Base-by-base conservation (phyloP, 2,329 filamentous ascomycete genomes). In the Sporothrix brunneoviolacea region DNA sequence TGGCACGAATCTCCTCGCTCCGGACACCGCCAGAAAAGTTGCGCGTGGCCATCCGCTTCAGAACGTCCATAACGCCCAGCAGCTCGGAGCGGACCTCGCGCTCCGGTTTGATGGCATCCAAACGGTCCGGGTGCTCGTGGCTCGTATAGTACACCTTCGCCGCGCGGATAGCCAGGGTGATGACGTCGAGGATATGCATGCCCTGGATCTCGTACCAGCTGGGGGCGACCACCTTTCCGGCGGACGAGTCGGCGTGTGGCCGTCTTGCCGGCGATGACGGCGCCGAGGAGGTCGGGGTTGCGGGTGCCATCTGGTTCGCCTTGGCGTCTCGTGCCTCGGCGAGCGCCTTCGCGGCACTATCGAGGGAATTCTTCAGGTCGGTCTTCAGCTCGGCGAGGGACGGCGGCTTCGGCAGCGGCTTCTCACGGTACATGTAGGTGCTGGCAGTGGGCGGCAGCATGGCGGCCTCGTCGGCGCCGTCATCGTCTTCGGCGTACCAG, bases 391-490 rank as follows among this genome's bases (percentile, higher is more conserved):
- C 84, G 43, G 81, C 74, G 56, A 91, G 81, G 53, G 93, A 86
- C 8, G 93, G 93, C 35, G 91, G 88, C 45, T 86, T 91, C 10
- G 88, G 82, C 19, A 95, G 77, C 51, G 84, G 83, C 60, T 90
- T 88, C 54, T 88, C 84, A 59, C 86, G 84, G 61, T 90, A 83
- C 58, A 88, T 90, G 68, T 97, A 98, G 3, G 93, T 98, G 75
- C 91, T 96, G 36, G 91, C 89, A 0, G 93, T 98, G 0, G 93
- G 93, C n/a, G 93, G 91, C 4, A 96, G 81, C 82, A 98, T 91
- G 54, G 84, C 78, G 54, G 84, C 78, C 27, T 82, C 79, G 53
- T 89, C 86, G 18, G 75, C 74, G 52, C 84, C 80, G 28, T 56
- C 54, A 33, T 37, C 33, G 43, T 83, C 79, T 38, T 82, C 79